Conservation (phyloP, 2,329 filamentous ascomycete species). For the Fusarium virguliforme region DNA sequence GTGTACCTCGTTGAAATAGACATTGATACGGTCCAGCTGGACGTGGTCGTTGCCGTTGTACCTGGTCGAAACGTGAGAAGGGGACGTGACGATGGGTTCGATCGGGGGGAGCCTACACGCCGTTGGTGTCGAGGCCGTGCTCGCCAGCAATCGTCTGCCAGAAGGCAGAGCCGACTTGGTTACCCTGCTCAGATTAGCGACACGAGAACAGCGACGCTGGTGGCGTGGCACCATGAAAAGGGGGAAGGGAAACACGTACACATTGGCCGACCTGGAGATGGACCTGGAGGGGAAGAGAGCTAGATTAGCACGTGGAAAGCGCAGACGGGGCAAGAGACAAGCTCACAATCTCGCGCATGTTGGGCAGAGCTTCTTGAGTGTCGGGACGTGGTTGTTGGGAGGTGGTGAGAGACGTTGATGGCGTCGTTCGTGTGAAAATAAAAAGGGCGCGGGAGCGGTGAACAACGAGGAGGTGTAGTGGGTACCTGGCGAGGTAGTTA, state of each 20-base stretch:
- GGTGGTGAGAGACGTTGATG: neutral
- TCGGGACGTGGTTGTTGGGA: neutral
- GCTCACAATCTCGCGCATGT: constrained; percentile 12
- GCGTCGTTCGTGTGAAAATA: constrained; percentile 9
- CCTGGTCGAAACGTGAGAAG: neutral
- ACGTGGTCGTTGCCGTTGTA: constrained; percentile 9
- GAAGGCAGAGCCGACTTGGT: constrained; percentile 12
- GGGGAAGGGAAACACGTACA: constrained; percentile 3
- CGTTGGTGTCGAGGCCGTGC: constrained; percentile 12
- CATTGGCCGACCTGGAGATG: constrained; percentile 11
- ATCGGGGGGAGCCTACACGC: neutral
- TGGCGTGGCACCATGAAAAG: neutral
- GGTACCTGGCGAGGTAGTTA: neutral
- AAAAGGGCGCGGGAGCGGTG: constrained; percentile 11
- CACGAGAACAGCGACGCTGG: neutral
- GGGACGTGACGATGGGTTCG: neutral
- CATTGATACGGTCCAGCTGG: constrained; percentile 13
- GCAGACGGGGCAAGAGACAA: neutral
- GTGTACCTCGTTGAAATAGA: constrained; percentile 14
- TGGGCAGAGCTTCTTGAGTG: constrained; percentile 4
- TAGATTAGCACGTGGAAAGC: neutral
- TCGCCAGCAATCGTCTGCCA: constrained; percentile 10
- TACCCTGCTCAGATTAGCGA: neutral
- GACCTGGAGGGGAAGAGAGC: constrained; percentile 4
- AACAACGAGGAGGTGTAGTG: constrained; percentile 11